These are phyloP conservation scores for Euphrasia confusa DNA, from an alignment of 257 asterid species.

Conservation along the genomic window DNA sequence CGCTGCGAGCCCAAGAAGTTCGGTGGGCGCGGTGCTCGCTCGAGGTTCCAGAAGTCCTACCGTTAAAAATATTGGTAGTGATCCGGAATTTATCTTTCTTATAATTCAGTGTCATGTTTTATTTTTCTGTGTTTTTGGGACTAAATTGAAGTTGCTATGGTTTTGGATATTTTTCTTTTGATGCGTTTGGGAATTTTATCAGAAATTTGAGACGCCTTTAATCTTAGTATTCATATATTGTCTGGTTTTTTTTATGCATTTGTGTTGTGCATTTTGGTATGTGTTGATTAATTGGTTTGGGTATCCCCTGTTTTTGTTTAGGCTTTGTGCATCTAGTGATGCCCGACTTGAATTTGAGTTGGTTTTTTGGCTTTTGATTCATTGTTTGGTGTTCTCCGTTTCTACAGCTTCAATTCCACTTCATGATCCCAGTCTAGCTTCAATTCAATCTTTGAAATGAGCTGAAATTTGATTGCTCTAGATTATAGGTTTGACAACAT, in stretches of 20 bases:
- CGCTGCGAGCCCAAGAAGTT: constrained; percentile 91
- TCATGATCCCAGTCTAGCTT: too few relatives aligned
- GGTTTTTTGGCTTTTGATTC: too few relatives aligned
- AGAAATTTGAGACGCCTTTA: constrained; percentile 19
- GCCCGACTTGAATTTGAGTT: too few relatives aligned
- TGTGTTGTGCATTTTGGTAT: background rate
- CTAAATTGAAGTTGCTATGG: constrained; percentile 10
- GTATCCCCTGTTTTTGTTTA: too few relatives aligned
- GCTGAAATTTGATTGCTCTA: too few relatives aligned
- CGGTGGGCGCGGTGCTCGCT: constrained; percentile 93
- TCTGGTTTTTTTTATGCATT: background rate
- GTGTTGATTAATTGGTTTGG: too few relatives aligned
- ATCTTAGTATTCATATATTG: background rate
- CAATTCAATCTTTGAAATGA: too few relatives aligned
- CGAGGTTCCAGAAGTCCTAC: constrained; percentile 79
- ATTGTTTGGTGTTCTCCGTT: too few relatives aligned
- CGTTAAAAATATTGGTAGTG: constrained; percentile 37
- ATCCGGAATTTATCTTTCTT: background rate
- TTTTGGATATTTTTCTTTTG: constrained; percentile 17
- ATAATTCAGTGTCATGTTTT: background rate
- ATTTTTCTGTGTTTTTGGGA: background rate
- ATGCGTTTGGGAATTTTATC: background rate
- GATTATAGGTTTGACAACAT: too few relatives aligned
- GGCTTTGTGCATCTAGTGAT: too few relatives aligned
- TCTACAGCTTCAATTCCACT: too few relatives aligned